phyloP scores from a whole-genome alignment of 176 grass and related monocot species.

The Avena insularis region DNA sequence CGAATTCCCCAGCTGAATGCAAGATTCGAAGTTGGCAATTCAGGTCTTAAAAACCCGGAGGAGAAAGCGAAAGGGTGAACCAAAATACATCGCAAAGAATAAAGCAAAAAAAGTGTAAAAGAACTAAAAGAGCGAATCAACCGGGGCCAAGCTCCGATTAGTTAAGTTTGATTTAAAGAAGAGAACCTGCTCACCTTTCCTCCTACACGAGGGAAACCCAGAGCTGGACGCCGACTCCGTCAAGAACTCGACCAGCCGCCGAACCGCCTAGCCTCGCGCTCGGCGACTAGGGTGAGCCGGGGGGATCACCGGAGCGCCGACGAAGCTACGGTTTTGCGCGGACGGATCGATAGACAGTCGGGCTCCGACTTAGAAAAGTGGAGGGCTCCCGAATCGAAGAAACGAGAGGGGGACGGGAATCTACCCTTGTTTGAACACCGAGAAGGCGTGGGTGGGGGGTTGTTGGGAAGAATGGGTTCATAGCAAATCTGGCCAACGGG shows the following conservation, averaged over 20 bases:
- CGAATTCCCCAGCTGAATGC: constrained; percentile 41
- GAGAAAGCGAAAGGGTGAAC: constrained; percentile 38
- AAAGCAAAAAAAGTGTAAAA: constrained; percentile 37
- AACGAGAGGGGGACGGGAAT: constrained; percentile 41
- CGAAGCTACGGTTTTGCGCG: neutral
- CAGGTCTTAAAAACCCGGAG: constrained; percentile 17
- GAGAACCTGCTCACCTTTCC: constrained; percentile 49
- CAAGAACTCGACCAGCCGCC: constrained; percentile 38
- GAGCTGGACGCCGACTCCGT: constrained; percentile 27
- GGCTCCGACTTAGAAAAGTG: neutral
- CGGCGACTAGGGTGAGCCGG: neutral
- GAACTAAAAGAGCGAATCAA: neutral
- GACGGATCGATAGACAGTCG: neutral
- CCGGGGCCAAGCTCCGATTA: constrained; percentile 33
- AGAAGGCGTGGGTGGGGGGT: constrained; percentile 40
- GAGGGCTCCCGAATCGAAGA: constrained; percentile 29
- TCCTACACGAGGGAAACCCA: constrained; percentile 25
- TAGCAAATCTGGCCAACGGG: too few relatives aligned
- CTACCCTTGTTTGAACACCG: constrained; percentile 38
- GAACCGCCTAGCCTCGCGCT: neutral
- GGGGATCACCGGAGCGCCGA: neutral
- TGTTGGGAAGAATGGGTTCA: constrained; percentile 17
- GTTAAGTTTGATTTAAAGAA: constrained; percentile 44
- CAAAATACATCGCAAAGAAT: constrained; percentile 46
- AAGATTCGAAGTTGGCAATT: constrained; percentile 32